These are phyloP conservation scores for Sporobolomyces pararoseus DNA, from an alignment of 768 basidiomycete species.

Conservation along the genomic window DNA sequence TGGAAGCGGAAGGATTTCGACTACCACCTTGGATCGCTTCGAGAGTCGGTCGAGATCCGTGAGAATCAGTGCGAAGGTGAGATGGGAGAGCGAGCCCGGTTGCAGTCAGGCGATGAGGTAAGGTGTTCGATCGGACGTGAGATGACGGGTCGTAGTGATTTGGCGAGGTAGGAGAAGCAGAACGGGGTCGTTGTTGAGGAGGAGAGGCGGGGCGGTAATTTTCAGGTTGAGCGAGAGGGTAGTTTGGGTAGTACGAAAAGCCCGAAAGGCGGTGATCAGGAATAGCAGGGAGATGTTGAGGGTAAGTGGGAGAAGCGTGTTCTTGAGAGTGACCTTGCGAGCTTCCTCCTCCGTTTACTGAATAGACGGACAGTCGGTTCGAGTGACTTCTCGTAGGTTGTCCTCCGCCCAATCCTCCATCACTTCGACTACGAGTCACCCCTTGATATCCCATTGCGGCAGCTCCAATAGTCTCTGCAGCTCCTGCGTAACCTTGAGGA, in stretches of 20 bases:
- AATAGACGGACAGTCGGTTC: conserved; percentile 24
- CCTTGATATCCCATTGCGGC: neutral
- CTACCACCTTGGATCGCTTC: neutral
- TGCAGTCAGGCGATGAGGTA: neutral
- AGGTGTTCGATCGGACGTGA: neutral
- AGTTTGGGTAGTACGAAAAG: conserved; percentile 14
- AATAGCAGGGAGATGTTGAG: neutral
- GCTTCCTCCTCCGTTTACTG: conserved; percentile 1
- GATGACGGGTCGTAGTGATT: neutral
- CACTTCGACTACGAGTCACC: neutral
- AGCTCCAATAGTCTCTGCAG: neutral
- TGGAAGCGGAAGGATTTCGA: neutral
- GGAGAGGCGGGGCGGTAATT: conserved; percentile 1
- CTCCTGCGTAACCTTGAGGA: neutral
- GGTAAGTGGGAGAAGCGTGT: neutral
- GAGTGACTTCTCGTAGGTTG: neutral
- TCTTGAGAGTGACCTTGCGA: conserved; percentile 17
- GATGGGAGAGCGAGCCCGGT: conserved; percentile 14
- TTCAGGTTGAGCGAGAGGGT: neutral
- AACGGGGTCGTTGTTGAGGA: conserved; percentile 11
- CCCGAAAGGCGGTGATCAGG: conserved; percentile 26
- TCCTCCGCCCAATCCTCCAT: neutral
- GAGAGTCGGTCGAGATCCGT: conserved; percentile 14
- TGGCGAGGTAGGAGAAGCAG: neutral
- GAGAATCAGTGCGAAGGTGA: neutral